These are phyloP conservation scores for Crithidia fasciculata DNA, from an alignment of 208 protist species.

Conservation along the genomic window DNA sequence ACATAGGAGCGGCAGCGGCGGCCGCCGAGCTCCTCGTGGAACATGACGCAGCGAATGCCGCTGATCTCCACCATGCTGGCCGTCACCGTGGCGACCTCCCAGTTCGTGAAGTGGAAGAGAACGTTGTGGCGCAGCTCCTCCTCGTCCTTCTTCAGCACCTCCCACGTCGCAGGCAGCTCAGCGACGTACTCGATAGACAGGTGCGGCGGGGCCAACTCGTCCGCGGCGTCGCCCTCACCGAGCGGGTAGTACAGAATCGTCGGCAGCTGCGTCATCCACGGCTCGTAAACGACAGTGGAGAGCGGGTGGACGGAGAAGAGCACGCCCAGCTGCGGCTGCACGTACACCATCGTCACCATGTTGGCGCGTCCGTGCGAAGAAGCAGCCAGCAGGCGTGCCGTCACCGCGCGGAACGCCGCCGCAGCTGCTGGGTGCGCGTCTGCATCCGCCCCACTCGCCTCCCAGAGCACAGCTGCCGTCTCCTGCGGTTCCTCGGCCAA, in stretches of 20 bases:
- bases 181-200: conserved; percentile 43
- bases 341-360: conserved; percentile 44
- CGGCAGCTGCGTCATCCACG: conserved; percentile 48
- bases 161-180: conserved; percentile 53
- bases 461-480: conserved; percentile 24
- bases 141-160: conserved; percentile 38
- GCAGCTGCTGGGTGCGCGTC: conserved; percentile 9
- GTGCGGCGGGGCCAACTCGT: conserved; percentile 3
- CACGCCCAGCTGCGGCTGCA: conserved; percentile 48
- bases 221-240: conserved; percentile 21
- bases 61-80: conserved; percentile 47
- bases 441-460: conserved; percentile 1
- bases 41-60: conserved; percentile 49
- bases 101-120: conserved; percentile 65
- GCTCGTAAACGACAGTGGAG: conserved; percentile 48
- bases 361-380: conserved; percentile 21
- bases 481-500: conserved; percentile 17
- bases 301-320: conserved; percentile 52
- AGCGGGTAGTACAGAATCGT: conserved; percentile 63
- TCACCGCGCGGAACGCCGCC: conserved; percentile 10
- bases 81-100: conserved; percentile 33
- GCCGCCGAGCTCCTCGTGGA: conserved; percentile 51
- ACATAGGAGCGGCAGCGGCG: conserved; percentile 66
- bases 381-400: conserved; percentile 11
- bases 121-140: conserved; percentile 70